phyloP scores from a whole-genome alignment of 1,284 basidiomycete genomes.

The Apiotrichum montevideense region DNA sequence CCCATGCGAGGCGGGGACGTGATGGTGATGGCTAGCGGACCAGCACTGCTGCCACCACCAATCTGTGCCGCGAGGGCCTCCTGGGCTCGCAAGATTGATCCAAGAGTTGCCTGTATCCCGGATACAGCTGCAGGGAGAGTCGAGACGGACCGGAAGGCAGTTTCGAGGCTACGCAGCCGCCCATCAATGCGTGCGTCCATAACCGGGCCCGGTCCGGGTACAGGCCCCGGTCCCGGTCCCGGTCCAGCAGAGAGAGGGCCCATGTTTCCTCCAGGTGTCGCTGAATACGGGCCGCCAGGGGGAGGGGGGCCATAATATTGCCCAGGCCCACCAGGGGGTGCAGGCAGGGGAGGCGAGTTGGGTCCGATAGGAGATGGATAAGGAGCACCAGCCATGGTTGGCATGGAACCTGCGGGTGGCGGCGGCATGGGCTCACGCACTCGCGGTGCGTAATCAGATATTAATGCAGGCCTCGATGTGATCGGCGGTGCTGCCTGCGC shows the following conservation, averaged over 20 bases:
- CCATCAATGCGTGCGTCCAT: conserved; percentile 10
- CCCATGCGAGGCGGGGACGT: neutral
- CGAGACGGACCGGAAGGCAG: conserved; percentile 11
- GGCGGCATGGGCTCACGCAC: conserved; percentile 38
- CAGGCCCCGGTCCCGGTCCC: too few relatives aligned
- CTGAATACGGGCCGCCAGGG: conserved; percentile 8
- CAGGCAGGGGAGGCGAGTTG: conserved; percentile 12
- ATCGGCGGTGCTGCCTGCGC: conserved; percentile 34
- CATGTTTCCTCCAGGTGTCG: neutral
- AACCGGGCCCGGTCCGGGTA: neutral
- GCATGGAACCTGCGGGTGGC: conserved; percentile 24
- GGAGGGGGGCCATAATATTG: conserved; percentile 9
- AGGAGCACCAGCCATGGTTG: conserved; percentile 9
- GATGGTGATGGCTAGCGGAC: neutral
- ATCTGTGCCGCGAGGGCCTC: conserved; percentile 9
- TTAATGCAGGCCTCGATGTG: conserved; percentile 25
- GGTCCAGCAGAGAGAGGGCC: neutral
- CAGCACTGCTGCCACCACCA: neutral
- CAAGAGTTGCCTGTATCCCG: conserved; percentile 14
- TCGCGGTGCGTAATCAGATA: conserved; percentile 28
- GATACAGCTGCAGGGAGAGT: conserved; percentile 11
- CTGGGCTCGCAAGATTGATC: conserved; percentile 10
- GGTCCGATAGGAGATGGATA: conserved; percentile 14
- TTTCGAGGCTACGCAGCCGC: conserved; percentile 13
- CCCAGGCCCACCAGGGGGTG: conserved; percentile 2